Evolutionary conservation across 2,329 filamentous ascomycete species (phyloP), one percentile per base, ranked within the genome.

Genomic region (Dothiorella sarmentorum): DNA sequence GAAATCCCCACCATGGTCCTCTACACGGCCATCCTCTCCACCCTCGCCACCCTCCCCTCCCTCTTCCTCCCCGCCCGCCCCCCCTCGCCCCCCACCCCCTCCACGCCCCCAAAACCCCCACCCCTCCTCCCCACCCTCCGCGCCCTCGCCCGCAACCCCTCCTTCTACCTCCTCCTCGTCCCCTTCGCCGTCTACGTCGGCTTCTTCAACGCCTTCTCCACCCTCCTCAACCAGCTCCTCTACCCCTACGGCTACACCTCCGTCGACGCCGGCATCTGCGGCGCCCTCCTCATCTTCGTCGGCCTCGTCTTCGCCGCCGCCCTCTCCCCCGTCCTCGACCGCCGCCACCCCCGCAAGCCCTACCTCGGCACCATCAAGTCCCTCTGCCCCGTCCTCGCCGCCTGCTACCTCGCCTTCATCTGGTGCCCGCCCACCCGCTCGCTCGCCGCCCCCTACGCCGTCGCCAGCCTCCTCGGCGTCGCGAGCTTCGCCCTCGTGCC

Each of bases 161-260:
- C 93, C 69, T 88, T 96, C 73, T 96, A 86, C 82, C 82, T 96
- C 62, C 75, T 97, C 63, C 78, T 92, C 61, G 67, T 92, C 61
- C 87, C 92, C n/a, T 97, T 93, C 75, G 77, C 83, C 63, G 75
- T 92, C 66, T 96, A 91, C 73, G 90, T 96, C 61, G 91, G 89
- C 66, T 87, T 94, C 77, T 99, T 99, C 85, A 97, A 97, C 80
- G 88, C 88, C 64, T 79, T 92, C 64, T 95, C 91, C 51, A 89
- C 89, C 1, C 83, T 97, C 1, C 81, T 97, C 9, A 96, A 93
- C 76, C 93, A 97, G 70, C 90, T 97, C 70, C 83, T 97, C 63
- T 78, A 84, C 37, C 94, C 94, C 0, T 93, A 97, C 75, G 89
- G 85, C 67, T 96, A 91, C 81, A 82, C 78, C 60, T 88, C 96